Evolutionary conservation across 495 filamentous ascomycete species (phyloP).

Genomic region (Durotheca rogersii): DNA sequence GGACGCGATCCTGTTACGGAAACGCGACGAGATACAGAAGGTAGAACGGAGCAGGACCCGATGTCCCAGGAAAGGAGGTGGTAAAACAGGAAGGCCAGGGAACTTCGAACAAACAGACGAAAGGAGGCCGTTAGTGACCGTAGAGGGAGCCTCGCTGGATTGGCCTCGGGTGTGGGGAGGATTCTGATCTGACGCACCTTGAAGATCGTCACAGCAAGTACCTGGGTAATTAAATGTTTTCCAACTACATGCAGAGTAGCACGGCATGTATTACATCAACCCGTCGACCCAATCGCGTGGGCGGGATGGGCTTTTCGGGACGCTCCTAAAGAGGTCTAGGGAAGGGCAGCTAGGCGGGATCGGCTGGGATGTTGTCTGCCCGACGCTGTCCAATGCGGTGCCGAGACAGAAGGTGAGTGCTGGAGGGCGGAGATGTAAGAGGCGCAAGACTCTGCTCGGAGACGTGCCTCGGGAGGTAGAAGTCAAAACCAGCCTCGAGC

Average conservation of each 20-base stretch:
- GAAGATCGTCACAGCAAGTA: constrained; percentile 25
- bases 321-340: constrained; percentile 13
- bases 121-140: constrained; percentile 1
- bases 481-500: constrained; percentile 14
- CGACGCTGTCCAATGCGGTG: constrained; percentile 18
- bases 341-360: constrained; percentile 6
- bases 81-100: background rate
- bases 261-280: constrained; percentile 14
- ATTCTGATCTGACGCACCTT: constrained; percentile 17
- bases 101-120: background rate
- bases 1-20: background rate
- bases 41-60: too few relatives aligned
- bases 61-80: constrained; percentile 1
- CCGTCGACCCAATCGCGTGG: constrained; percentile 27
- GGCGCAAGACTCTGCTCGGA: constrained; percentile 5
- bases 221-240: constrained; percentile 27
- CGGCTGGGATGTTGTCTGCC: constrained; percentile 1
- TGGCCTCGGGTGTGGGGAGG: constrained; percentile 11
- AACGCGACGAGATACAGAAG: too few relatives aligned
- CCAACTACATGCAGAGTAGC: too few relatives aligned
- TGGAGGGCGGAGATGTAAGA: constrained; percentile 18
- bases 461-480: background rate
- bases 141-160: constrained; percentile 18
- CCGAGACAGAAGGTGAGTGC: constrained; percentile 7
- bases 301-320: constrained; percentile 13